Base-by-base conservation (phyloP, 2,329 filamentous ascomycete genomes). In the Colletotrichum musicola region DNA sequence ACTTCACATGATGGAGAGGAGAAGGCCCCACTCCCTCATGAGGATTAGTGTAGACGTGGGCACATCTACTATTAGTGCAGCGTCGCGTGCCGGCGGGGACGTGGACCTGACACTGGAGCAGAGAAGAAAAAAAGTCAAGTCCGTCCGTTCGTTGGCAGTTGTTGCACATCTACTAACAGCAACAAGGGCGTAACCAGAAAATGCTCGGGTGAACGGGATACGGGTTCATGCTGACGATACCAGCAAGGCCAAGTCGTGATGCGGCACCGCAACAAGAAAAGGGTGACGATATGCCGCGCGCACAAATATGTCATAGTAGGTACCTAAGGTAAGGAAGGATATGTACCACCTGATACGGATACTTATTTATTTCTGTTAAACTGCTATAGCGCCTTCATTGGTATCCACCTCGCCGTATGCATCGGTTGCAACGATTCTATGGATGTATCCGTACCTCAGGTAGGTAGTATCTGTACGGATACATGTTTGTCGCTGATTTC, bases 271-370 rank as follows among this genome's bases (percentile, higher is more conserved):
- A 67, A 67, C 42, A 18, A 51, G 64, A 30, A 50, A 14, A 27
- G 12, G 18, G 53, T 67, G 51, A 67, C 59, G 64, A 35, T 44
- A 63, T 63, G 13, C 30, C 10, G 22, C 50, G 51, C 4, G 44
- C 44, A 46, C 16, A 46, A 30, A 51, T 16, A 44, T 51, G 64
- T 44, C 30, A n/a, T n/a, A n/a, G n/a, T n/a, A n/a, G n/a, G n/a
- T n/a, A n/a, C n/a, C n/a, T n/a, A n/a, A n/a, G n/a, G n/a, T n/a
- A n/a, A n/a, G n/a, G n/a, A n/a, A n/a, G n/a, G 22, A 25, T 25
- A 51, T 35, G 30, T 9, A 35, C 42, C 22, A 40, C 30, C 30
- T 63, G 51, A 67, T 22, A 22, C 51, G 35, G 40, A 30, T 30
- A 7, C 7, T 30, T 30, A 22, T 57, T 14, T 49, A 13, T 16